phyloP scores from a whole-genome alignment of 1,284 basidiomycete genomes.

The Thecaphora thlaspeos region DNA sequence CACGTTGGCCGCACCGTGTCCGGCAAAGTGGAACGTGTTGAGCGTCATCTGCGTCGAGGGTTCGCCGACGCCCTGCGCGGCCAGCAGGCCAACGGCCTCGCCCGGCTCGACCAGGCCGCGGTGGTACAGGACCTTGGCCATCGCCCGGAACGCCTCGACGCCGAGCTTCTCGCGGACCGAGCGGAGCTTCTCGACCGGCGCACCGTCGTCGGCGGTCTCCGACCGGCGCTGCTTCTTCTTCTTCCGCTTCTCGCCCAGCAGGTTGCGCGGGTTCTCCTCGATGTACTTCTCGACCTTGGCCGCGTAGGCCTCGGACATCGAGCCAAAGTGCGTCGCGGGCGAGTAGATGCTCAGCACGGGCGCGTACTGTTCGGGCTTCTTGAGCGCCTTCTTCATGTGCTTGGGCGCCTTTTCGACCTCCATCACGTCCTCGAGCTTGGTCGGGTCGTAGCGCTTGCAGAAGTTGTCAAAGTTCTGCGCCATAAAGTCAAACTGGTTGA shows the following conservation, averaged over 20 bases:
- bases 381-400: constrained; percentile 89
- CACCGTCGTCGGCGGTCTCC: constrained; percentile 33
- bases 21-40: constrained; percentile 97
- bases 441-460: constrained; percentile 68
- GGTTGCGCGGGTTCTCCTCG: constrained; percentile 72
- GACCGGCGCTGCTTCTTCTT: constrained; percentile 59
- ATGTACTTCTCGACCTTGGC: constrained; percentile 77
- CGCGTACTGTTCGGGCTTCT: constrained; percentile 72
- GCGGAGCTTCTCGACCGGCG: constrained; percentile 58
- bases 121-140: constrained; percentile 56
- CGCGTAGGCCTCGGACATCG: constrained; percentile 90
- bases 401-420: constrained; percentile 69
- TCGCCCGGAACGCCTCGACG: constrained; percentile 49
- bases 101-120: constrained; percentile 81
- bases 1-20: constrained; percentile 98
- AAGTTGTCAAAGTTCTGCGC: constrained; percentile 82
- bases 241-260: constrained; percentile 67
- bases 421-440: constrained; percentile 66
- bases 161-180: constrained; percentile 59
- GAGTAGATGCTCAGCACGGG: constrained; percentile 77
- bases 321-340: constrained; percentile 79
- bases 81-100: constrained; percentile 93
- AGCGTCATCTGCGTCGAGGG: constrained; percentile 99
- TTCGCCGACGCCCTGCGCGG: constrained; percentile 99
- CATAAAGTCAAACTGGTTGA: constrained; percentile 86